Evolutionary conservation across 169 alveolate species (phyloP), one percentile per base, ranked within the genome.

Genomic region (Plasmodium relictum): DNA sequence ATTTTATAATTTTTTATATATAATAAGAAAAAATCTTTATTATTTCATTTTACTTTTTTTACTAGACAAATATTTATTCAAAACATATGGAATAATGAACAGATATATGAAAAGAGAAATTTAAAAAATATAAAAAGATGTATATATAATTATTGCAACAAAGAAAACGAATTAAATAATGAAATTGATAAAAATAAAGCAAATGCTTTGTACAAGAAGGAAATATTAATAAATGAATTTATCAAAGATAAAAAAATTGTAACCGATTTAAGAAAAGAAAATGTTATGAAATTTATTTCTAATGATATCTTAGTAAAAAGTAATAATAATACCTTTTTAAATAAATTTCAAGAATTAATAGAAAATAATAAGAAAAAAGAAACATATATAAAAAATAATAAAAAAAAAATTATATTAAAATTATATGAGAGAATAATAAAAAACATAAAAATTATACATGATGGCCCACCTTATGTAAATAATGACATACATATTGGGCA

Each of bases 401-500:
- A 54, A 58, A 52, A 63, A 63, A n/a, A 78, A 7, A 65, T 42
- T 10, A 7, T 68, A 37, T 10, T 18, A n/a, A 69, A 83, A 52
- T 39, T 83, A 14, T 83, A 54, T 44, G 52, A 59, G n/a, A 66
- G 37, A 59, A 0, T 68, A 68, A 6, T 8, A 39, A 39, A 68
- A 6, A 83, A 68, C 14, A 68, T 83, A 31, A 73, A 73, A 22
- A 91, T 94, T 31, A 94, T 94, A 24, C 93, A 74, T 68, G 98
- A 96, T 74, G 98, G 98, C 12, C 98, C 98, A 18, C 98, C 98
- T 31, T 95, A 95, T 68, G 98, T 98, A 7, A 96, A 95, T 70
- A 97, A 97, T 41, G 92, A 73, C 2, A 92, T 96, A 61, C 98
- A 96, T 83, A 93, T 94, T 73, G 98, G 98, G 18, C 98, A 96